Evolutionary conservation across 2,329 filamentous ascomycete genomes (phyloP), one percentile per base, ranked within the genome.

Genomic region (Aspergillus thermomutatus): DNA sequence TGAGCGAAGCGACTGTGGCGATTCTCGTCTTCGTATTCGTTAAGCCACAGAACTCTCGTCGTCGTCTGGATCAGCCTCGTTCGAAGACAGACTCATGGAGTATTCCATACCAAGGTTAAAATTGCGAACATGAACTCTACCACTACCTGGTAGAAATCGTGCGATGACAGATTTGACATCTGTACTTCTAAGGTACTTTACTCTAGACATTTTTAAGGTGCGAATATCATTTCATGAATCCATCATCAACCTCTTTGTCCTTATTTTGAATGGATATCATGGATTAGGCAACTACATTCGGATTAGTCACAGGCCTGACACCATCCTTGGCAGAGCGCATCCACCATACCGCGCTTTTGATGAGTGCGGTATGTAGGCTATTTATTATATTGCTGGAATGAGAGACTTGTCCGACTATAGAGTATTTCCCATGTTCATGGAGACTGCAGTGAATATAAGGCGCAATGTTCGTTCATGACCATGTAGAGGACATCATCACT

Each of bases 1-100:
- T 49, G 46, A 28, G 37, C 26, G 41, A 52, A 54, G 52, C 52
- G 48, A 54, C 55, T 57, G 57, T 59, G 57, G 57, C 57, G 52
- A 57, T 54, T 52, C 43, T 52, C 48, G 43, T 55, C 49, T 55
- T 54, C 37, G 43, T 46, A 46, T 46, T 46, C 21, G 21, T 37
- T 48, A 51, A 57, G 57, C 57, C 57, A 59, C 43, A 25, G 19
- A 46, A 46, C 43, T 26, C 43, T 46, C 7, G 9, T 40, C 7
- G 34, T 34, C 6, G 28, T 34, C 28, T 34, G 28, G n/a, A n/a
- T n/a, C n/a, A n/a, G n/a, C n/a, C n/a, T n/a, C 31, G 14, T 17
- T 17, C 14, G 2, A 17, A 17, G 5, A 28, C 1, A 37, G 31
- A 37, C 14, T 37, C 14, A 17, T 37, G 6, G 17, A 37, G 31